Evolutionary conservation across 2,329 filamentous ascomycete genomes (phyloP), one percentile per base, ranked within the genome.

Genomic region (Triangularia verruculosa): DNA sequence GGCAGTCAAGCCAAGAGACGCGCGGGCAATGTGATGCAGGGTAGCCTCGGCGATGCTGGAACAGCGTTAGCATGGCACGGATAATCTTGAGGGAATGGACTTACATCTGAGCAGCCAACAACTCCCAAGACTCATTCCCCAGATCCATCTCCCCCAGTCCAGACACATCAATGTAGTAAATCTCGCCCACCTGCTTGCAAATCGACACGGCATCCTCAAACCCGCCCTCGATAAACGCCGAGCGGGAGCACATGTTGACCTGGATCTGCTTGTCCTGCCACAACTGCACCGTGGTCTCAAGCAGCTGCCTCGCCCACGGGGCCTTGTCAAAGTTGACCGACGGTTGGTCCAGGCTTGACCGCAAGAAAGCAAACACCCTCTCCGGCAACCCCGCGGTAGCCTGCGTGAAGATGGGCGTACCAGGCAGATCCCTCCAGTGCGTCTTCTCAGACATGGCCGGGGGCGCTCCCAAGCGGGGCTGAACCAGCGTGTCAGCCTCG

Each of bases 11-110:
- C 68, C 64, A 22, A 75, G 65, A 20, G 72, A 67, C 2, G 71
- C 70, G 8, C 74, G 70, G 3, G 74, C 70, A 4, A 71, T 70
- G 59, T 77, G 75, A 62, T 77, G 75, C 3, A 78, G 63, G n/a
- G 77, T 68, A 4, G 71, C 72, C 64, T 77, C 76, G 4, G 74
- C 22, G 6, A 61, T 54, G 43, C 34, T 39, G 7, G 17, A 39
- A 39, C 34, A 39, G 13, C 4, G 15, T 39, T 39, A 39, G 57
- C 11, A 6, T 11, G 9, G 15, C 15, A 39, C 12, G 3, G 13
- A n/a, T n/a, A n/a, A n/a, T n/a, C n/a, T n/a, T n/a, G 34, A 4
- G 3, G 2, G 34, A 39, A 7, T 39, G 34, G 13, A 39, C 34
- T 39, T 39, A 39, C 34, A 70, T 64, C 20, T 66, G 64, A 1